Conservation (phyloP, 352 stramenopile genomes). For the Globisporangium canariense region DNA sequence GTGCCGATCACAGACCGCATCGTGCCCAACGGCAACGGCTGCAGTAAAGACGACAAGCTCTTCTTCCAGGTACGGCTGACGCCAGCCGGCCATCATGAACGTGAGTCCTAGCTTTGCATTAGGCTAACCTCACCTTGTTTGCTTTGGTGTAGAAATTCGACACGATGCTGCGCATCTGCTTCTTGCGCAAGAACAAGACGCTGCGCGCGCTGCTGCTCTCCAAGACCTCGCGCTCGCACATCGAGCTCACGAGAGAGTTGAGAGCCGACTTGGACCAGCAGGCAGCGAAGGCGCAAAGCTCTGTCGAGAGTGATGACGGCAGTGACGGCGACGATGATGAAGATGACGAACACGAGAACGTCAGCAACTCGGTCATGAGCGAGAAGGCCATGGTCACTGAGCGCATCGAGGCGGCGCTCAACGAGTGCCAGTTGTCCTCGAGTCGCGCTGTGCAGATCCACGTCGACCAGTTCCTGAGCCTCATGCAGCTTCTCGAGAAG, state of each 20-base stretch:
- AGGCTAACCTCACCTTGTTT: neutral
- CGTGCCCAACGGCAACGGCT: conserved; percentile 8
- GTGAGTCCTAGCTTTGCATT: neutral
- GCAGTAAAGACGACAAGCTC: conserved; percentile 22
- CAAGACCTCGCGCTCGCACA: conserved; percentile 47
- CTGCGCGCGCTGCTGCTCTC: conserved; percentile 65
- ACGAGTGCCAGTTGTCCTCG: conserved; percentile 35
- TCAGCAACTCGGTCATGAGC: neutral
- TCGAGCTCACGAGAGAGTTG: conserved; percentile 25
- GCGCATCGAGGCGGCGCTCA: conserved; percentile 46
- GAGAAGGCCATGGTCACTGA: conserved; percentile 36
- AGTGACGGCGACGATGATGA: neutral
- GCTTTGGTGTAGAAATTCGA: conserved; percentile 58
- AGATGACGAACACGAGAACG: neutral
- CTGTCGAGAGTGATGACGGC: conserved; percentile 13
- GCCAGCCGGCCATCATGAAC: neutral
- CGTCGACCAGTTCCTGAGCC: conserved; percentile 50
- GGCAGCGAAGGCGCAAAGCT: neutral
- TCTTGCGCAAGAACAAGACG: conserved; percentile 87
- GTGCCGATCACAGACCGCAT: conserved; percentile 24
- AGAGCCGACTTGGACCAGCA: conserved; percentile 12
- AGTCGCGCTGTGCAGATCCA: conserved; percentile 67
- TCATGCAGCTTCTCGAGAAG: conserved; percentile 46
- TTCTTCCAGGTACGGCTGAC: conserved; percentile 45
- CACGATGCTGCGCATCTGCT: conserved; percentile 66